Evolutionary conservation across 2,329 filamentous ascomycete species (phyloP).

Genomic region (Monilinia aucupariae): DNA sequence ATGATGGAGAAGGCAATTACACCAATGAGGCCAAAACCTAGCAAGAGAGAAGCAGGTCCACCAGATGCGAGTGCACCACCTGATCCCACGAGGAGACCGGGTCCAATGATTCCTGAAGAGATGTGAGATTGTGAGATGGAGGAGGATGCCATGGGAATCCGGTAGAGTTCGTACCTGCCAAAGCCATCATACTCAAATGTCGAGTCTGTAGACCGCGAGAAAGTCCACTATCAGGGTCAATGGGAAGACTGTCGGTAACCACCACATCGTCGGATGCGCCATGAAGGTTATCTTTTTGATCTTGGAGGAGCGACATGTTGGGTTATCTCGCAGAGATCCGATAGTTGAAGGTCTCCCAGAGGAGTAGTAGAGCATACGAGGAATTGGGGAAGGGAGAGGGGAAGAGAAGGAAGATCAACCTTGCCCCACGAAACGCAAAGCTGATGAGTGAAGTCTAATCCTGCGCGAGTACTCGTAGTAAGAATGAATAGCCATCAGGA

Average conservation of each 20-base stretch:
- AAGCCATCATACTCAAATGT: constrained; percentile 64
- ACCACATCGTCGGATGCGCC: background rate
- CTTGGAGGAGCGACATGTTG: background rate
- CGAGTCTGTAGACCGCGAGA: constrained; percentile 64
- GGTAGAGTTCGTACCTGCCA: constrained; percentile 37
- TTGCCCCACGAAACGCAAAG: no score
- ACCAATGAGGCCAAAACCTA: constrained; percentile 68
- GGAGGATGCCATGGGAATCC: background rate
- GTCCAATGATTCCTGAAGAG: constrained; percentile 48
- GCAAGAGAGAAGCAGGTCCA: constrained; percentile 65
- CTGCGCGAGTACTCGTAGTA: no score
- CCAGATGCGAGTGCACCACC: constrained; percentile 63
- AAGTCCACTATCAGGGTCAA: constrained; percentile 57
- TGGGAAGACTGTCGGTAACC: background rate
- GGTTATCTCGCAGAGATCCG: background rate
- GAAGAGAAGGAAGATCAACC: no score
- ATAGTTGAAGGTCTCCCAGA: background rate
- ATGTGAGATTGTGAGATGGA: background rate
- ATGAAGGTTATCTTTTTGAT: background rate
- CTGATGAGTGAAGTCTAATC: no score
- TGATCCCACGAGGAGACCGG: constrained; percentile 66
- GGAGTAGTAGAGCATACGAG: no score
- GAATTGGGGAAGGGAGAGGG: no score
- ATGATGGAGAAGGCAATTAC: constrained; percentile 54
- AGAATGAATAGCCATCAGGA: no score